Percentiles rank a stretch among this genome's conserved stretches.
Conservation (phyloP, 345 rosid genomes). For the Citrus sinensis region DVS_A1.0 CM039163.1:50376501-50377000, state of each 20-base stretch:
- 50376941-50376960: too few relatives aligned
- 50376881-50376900: neutral
- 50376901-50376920: too few relatives aligned
- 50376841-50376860: neutral
- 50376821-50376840: neutral
- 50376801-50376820: neutral
- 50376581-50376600: neutral
- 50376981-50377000: too few relatives aligned
- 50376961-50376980: too few relatives aligned
- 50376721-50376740: neutral
- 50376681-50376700: neutral
- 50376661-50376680: neutral
- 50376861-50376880: neutral
- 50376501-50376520: too few relatives aligned
- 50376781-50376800: neutral
- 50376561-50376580: neutral
- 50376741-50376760: neutral
- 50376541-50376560: too few relatives aligned
- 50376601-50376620: neutral
- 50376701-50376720: constrained; percentile 1
- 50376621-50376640: neutral
- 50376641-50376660: neutral
- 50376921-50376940: too few relatives aligned
- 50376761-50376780: neutral
- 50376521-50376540: too few relatives aligned